Conservation (phyloP, 768 basidiomycete species). For the Suillus plorans region DNA sequence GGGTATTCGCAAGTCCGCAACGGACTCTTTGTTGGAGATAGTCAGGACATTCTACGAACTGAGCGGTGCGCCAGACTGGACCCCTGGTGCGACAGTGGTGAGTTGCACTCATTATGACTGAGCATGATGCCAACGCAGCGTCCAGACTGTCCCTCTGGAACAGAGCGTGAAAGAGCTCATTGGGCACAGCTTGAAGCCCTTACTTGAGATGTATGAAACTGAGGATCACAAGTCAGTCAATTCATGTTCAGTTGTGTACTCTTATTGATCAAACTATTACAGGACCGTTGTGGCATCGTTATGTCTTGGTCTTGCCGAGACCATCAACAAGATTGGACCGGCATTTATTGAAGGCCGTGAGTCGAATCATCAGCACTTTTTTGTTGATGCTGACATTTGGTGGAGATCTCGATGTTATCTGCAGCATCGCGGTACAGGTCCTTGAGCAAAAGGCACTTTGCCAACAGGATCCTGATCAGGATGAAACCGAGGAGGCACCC, state of each 20-base stretch:
- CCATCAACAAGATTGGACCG: slow-evolving; percentile 89
- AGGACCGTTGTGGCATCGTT: slow-evolving; percentile 88
- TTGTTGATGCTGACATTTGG: slow-evolving; percentile 11
- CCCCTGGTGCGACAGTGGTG: slow-evolving; percentile 66
- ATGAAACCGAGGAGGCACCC: slow-evolving; percentile 80
- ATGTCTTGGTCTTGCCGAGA: slow-evolving; percentile 87
- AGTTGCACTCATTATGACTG: slow-evolving; percentile 26
- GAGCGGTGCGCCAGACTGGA: slow-evolving; percentile 80
- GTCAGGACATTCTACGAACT: slow-evolving; percentile 91
- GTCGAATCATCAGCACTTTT: slow-evolving; percentile 27
- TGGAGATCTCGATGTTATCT: slow-evolving; percentile 73
- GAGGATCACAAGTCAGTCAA: slow-evolving; percentile 94
- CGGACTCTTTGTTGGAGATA: slow-evolving; percentile 84
- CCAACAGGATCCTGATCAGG: slow-evolving; percentile 94
- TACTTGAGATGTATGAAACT: slow-evolving; percentile 87
- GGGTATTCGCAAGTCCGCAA: slow-evolving; percentile 92
- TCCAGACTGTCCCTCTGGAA: slow-evolving; percentile 51
- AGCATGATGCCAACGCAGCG: slow-evolving; percentile 11
- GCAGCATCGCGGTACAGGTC: slow-evolving; percentile 78
- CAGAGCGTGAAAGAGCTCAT: slow-evolving; percentile 77
- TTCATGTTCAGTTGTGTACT: slow-evolving; percentile 8
- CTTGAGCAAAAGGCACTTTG: slow-evolving; percentile 94
- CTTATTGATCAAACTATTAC: slow-evolving; percentile 12
- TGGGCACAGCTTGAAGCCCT: slow-evolving; percentile 65
- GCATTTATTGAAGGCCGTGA: slow-evolving; percentile 77